Percentiles rank a stretch among this genome's conserved stretches.
Conservation (phyloP, 2,329 filamentous ascomycete species). For the Botrytis deweyae region DNA sequence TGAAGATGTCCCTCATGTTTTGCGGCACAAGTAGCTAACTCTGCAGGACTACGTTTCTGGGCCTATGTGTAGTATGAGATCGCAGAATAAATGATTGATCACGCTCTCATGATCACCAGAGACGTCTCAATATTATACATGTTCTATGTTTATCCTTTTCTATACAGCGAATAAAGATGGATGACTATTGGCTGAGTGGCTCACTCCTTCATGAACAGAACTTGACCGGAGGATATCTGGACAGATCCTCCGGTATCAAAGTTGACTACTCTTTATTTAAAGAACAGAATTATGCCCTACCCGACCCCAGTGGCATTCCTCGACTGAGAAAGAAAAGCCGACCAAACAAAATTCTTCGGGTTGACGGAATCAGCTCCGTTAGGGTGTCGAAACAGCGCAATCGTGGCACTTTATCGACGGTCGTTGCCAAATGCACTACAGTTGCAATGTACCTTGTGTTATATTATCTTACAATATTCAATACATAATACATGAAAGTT, state of each 20-base stretch:
- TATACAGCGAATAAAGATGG: not conserved
- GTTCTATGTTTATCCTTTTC: no score
- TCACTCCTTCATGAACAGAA: not conserved
- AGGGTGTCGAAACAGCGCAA: not conserved
- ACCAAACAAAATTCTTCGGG: not conserved
- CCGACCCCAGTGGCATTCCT: not conserved
- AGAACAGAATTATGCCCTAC: not conserved
- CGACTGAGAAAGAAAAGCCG: not conserved
- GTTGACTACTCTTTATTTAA: not conserved
- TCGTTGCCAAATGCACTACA: not conserved
- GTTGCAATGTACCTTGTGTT: no score
- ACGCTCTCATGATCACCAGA: not conserved
- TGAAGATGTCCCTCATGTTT: not conserved
- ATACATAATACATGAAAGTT: not conserved
- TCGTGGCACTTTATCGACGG: not conserved
- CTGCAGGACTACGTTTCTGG: not conserved
- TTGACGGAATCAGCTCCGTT: not conserved
- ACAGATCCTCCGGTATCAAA: not conserved
- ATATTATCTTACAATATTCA: not conserved
- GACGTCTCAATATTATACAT: no score
- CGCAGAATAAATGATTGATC: not conserved
- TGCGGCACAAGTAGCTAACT: not conserved
- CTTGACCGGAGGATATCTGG: not conserved
- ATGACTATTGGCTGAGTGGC: not conserved
- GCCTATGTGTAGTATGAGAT: not conserved